phyloP scores from a whole-genome alignment of 2,329 filamentous ascomycete species.

The Epichloe amarillans region DNA sequence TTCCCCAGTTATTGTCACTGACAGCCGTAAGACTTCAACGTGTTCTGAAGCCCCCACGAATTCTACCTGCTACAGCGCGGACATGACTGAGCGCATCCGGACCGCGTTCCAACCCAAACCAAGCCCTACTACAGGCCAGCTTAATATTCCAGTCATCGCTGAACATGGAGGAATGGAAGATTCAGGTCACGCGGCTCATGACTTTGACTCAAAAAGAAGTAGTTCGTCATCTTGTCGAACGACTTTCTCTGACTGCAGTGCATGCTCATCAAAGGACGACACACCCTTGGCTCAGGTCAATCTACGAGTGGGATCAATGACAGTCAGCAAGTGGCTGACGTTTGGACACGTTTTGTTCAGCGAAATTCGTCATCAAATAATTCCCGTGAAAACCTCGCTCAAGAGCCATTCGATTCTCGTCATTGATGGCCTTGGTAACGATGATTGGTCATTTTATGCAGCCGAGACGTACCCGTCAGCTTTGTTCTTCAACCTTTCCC shows the following conservation, averaged over 20 bases:
- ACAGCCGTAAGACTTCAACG: conserved; percentile 18
- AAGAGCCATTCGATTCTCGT: conserved; percentile 55
- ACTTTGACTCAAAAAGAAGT: conserved; percentile 15
- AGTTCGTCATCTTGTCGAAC: conserved; percentile 19
- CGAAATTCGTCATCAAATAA: conserved; percentile 59
- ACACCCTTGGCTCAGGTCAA: conserved; percentile 59
- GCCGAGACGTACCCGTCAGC: conserved; percentile 65
- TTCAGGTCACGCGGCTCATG: background rate
- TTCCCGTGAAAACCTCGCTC: conserved; percentile 22
- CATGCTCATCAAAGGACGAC: conserved; percentile 38
- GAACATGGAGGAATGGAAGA: background rate
- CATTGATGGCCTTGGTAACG: conserved; percentile 73
- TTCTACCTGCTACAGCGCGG: conserved; percentile 40
- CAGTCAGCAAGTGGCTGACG: conserved; percentile 77
- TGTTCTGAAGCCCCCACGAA: conserved; percentile 23
- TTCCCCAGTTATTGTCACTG: conserved; percentile 31
- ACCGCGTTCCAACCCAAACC: conserved; percentile 31
- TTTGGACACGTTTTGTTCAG: conserved; percentile 77
- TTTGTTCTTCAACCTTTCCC: conserved; percentile 64
- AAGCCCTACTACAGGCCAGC: conserved; percentile 23
- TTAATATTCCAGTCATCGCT: background rate
- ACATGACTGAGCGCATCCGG: conserved; percentile 39
- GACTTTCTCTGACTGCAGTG: conserved; percentile 31
- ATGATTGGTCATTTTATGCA: conserved; percentile 72
- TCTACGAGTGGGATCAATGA: conserved; percentile 66